A percentile compares a stretch with the other conserved stretches of the same genome.
These are phyloP conservation scores for Exutisphaerella laricina DNA, from an alignment of 2,329 filamentous ascomycete species.

Conservation along the genomic window DNA sequence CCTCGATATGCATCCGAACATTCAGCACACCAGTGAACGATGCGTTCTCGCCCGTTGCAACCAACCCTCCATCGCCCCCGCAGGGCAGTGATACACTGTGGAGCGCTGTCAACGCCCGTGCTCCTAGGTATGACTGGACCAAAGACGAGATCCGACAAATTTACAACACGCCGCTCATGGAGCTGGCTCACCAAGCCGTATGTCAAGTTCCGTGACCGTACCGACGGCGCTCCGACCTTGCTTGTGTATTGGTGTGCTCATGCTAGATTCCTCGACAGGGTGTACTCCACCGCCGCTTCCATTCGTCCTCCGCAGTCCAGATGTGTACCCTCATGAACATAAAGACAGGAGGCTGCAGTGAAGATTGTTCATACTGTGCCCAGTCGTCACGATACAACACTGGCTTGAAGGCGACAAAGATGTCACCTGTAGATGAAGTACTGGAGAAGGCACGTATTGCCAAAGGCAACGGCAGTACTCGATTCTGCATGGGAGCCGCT, in stretches of 20 bases:
- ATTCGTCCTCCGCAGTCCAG: constrained; percentile 76
- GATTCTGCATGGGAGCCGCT: constrained; percentile 93
- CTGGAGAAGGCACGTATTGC: constrained; percentile 71
- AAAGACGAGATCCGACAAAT: constrained; percentile 74
- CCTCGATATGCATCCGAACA: constrained; percentile 11
- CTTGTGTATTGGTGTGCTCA: constrained; percentile 1
- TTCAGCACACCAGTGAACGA: constrained; percentile 36
- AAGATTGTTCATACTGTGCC: constrained; percentile 90
- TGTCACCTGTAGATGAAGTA: constrained; percentile 74
- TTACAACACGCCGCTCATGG: constrained; percentile 75
- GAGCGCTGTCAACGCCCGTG: constrained; percentile 54
- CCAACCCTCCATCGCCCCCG: constrained; percentile 24
- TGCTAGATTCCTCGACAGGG: constrained; percentile 47
- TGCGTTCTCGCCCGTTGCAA: constrained; percentile 27
- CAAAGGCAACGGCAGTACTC: constrained; percentile 76
- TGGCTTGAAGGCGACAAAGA: constrained; percentile 71
- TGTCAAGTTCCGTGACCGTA: constrained; percentile 5
- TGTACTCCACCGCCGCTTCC: constrained; percentile 75
- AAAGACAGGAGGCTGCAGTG: constrained; percentile 86
- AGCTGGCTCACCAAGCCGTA: constrained; percentile 47
- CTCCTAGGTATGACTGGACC: constrained; percentile 69
- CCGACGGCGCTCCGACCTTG: neutral
- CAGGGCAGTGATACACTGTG: constrained; percentile 33
- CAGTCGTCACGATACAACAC: constrained; percentile 77
- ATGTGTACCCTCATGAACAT: constrained; percentile 96